These are phyloP conservation scores for Coemansia sp. DNA, from an alignment of 192 early-diverging fungal genomes.

Conservation along the genomic window DNA sequence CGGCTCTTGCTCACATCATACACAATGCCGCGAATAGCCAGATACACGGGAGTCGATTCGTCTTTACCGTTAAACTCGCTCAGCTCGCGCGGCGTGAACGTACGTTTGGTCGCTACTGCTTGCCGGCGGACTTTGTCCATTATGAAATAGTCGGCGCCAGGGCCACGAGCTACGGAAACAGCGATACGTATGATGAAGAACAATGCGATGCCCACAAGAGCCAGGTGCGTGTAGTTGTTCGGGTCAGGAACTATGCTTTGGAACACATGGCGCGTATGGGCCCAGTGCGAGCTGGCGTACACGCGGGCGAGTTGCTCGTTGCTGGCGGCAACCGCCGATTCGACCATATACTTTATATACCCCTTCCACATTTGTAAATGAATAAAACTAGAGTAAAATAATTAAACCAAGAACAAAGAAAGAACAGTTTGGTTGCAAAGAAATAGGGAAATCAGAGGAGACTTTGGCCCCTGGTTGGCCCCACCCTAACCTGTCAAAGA, in stretches of 20 bases:
- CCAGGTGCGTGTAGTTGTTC: constrained; percentile 24
- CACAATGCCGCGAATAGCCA: constrained; percentile 82
- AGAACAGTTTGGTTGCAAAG: background rate
- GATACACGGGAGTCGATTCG: constrained; percentile 62
- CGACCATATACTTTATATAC: background rate
- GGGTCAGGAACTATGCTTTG: constrained; percentile 20
- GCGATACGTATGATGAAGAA: constrained; percentile 41
- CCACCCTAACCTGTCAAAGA: background rate
- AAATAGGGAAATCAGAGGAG: background rate
- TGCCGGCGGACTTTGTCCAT: constrained; percentile 27
- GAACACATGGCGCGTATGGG: background rate
- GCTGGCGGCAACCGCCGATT: background rate
- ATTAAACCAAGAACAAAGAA: background rate
- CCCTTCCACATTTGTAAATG: background rate
- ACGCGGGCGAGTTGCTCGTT: background rate
- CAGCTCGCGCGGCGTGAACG: constrained; percentile 80
- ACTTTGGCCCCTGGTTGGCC: background rate
- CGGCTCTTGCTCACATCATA: constrained; percentile 85
- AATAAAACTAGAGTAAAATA: background rate
- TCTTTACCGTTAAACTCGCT: constrained; percentile 69
- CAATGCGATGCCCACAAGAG: constrained; percentile 17
- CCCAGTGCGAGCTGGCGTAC: background rate
- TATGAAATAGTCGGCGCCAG: constrained; percentile 23
- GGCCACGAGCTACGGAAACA: background rate
- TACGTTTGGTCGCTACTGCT: constrained; percentile 38